Percentiles rank a stretch among this genome's conserved stretches.
Conservation (phyloP, 148 eudicot genomes). For the Chenopodium suecicum region DNA sequence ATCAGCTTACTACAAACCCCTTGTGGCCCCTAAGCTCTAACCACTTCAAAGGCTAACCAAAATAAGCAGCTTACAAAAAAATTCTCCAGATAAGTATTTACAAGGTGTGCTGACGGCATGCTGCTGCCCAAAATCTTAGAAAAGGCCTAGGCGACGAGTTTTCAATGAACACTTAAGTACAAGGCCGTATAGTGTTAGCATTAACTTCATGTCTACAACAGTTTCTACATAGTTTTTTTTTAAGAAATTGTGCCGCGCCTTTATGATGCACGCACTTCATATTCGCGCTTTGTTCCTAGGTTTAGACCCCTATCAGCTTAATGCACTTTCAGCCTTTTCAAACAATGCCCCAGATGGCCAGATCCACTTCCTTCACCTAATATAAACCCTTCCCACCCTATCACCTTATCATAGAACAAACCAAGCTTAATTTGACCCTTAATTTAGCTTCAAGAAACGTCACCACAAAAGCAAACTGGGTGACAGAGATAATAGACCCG, state of each 20-base stretch:
- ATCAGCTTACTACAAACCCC: background rate
- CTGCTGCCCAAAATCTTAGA: too few relatives aligned
- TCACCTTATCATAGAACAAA: background rate
- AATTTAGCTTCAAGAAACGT: background rate
- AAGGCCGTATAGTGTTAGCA: too few relatives aligned
- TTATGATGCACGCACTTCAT: background rate
- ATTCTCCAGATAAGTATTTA: too few relatives aligned
- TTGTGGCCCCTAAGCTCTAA: background rate
- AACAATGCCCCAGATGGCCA: background rate
- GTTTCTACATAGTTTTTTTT: background rate
- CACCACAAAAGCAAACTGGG: background rate
- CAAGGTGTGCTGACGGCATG: too few relatives aligned
- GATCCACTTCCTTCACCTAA: background rate
- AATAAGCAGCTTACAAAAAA: background rate
- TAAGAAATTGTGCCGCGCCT: background rate
- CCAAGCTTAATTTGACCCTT: background rate
- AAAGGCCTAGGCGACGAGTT: too few relatives aligned
- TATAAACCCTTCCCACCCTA: too few relatives aligned
- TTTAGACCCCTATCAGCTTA: background rate
- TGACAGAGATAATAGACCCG: background rate
- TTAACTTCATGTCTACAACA: background rate
- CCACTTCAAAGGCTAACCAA: background rate
- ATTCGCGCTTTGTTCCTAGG: background rate
- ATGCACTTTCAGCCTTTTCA: background rate
- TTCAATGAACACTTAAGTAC: too few relatives aligned